Percentiles rank a stretch among this genome's conserved stretches.
phyloP scores from a whole-genome alignment of 2,329 filamentous ascomycete species.

The Talaromyces sp. region DNA sequence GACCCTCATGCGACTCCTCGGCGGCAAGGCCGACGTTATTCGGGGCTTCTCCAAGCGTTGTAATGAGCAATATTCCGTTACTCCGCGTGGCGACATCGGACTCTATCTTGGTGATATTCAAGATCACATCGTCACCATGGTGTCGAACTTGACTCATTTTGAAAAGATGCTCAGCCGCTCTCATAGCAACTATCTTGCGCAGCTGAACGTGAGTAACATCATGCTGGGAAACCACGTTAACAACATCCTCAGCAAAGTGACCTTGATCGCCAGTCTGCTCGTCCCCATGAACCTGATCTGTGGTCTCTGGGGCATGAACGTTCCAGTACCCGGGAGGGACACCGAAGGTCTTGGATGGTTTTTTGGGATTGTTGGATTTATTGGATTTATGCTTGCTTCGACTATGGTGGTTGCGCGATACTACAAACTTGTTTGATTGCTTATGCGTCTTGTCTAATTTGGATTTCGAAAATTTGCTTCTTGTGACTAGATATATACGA shows the following conservation, averaged over 20 bases:
- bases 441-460: conserved; percentile 1
- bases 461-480: neutral
- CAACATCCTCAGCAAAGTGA: conserved; percentile 89
- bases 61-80: conserved; percentile 95
- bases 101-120: conserved; percentile 97
- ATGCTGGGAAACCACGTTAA: conserved; percentile 85
- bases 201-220: conserved; percentile 88
- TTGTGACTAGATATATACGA: neutral
- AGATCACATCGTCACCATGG: conserved; percentile 99
- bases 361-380: conserved; percentile 49
- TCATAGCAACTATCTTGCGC: conserved; percentile 94
- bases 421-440: conserved; percentile 39
- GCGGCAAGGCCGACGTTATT: conserved; percentile 97
- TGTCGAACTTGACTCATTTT: conserved; percentile 90
- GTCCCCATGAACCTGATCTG: conserved; percentile 93
- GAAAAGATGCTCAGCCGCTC: conserved; percentile 95
- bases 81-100: conserved; percentile 92
- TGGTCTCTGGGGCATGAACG: conserved; percentile 54
- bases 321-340: conserved; percentile 44
- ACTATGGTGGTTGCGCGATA: conserved; percentile 40
- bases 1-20: conserved; percentile 84
- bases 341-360: conserved; percentile 43
- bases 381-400: conserved; percentile 40
- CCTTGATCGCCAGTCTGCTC: conserved; percentile 88
- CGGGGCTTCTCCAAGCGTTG: conserved; percentile 97